These are phyloP conservation scores for Ophiocordyceps australis DNA, from an alignment of 2,329 filamentous ascomycete species.

Conservation along the genomic window DNA sequence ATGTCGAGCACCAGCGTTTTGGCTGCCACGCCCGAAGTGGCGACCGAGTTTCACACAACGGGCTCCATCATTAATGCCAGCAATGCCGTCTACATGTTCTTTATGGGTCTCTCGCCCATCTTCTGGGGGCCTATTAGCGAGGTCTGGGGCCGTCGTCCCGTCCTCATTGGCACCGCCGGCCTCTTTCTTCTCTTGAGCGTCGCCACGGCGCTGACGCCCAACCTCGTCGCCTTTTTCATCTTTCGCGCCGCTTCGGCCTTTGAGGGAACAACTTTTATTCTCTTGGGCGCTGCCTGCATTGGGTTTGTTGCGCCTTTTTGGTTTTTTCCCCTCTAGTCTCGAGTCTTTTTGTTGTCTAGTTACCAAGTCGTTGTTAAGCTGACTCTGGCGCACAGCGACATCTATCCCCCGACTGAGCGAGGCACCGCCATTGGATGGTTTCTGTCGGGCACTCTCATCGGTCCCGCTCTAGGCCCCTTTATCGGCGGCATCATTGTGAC, in stretches of 20 bases:
- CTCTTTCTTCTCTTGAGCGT: slow-evolving; percentile 54
- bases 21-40: slow-evolving; percentile 58
- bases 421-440: slow-evolving; percentile 62
- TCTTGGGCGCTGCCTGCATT: slow-evolving; percentile 53
- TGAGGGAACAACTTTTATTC: slow-evolving; percentile 56
- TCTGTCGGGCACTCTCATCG: slow-evolving; percentile 50
- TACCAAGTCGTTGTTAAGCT: not conserved
- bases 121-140: slow-evolving; percentile 59
- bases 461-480: slow-evolving; percentile 52
- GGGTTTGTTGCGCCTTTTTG: slow-evolving; percentile 22
- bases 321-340: no score
- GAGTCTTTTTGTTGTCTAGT: not conserved
- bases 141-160: slow-evolving; percentile 39
- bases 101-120: slow-evolving; percentile 53
- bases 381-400: slow-evolving; percentile 21
- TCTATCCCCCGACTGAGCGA: slow-evolving; percentile 47
- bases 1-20: slow-evolving; percentile 58
- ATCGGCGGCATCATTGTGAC: slow-evolving; percentile 64
- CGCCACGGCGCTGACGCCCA: slow-evolving; percentile 54
- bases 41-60: slow-evolving; percentile 42
- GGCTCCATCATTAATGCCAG: slow-evolving; percentile 53
- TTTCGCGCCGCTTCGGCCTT: slow-evolving; percentile 61
- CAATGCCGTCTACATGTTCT: slow-evolving; percentile 58
- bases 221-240: slow-evolving; percentile 52
- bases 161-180: slow-evolving; percentile 36